Conservation (phyloP, 495 filamentous ascomycete genomes). For the Xylaria flabelliformis region DNA sequence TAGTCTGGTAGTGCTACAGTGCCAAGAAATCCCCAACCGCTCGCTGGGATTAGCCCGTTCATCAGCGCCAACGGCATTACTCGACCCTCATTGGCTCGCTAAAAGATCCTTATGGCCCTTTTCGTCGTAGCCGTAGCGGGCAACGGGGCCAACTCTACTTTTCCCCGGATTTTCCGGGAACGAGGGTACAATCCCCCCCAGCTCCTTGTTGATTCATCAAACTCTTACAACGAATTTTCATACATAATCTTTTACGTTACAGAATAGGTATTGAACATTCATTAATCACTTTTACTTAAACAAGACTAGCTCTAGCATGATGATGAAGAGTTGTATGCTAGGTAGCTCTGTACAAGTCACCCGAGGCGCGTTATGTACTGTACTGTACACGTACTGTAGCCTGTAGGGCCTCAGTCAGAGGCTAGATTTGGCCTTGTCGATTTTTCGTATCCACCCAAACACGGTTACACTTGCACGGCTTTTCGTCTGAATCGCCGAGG, state of each 20-base stretch:
- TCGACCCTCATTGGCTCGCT: slow-evolving; percentile 4
- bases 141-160: not conserved
- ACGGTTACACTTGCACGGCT: not conserved
- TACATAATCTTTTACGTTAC: not conserved
- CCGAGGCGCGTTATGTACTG: not conserved
- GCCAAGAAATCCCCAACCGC: not conserved
- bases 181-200: not conserved
- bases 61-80: not conserved
- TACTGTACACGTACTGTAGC: not conserved
- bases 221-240: not conserved
- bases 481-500: not conserved
- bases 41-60: not conserved
- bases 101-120: not conserved
- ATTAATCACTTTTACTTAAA: not conserved
- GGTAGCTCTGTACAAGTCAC: not conserved
- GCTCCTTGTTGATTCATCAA: not conserved
- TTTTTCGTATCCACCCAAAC: not conserved
- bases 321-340: not conserved
- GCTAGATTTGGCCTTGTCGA: not conserved
- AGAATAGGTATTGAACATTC: not conserved
- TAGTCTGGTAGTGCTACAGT: not conserved
- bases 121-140: slow-evolving; percentile 6
- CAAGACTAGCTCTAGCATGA: not conserved
- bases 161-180: slow-evolving; percentile 23
- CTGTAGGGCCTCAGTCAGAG: not conserved